Base-by-base conservation (phyloP, 306 rosid genomes). In the Luffa aegyptiaca region DNA sequence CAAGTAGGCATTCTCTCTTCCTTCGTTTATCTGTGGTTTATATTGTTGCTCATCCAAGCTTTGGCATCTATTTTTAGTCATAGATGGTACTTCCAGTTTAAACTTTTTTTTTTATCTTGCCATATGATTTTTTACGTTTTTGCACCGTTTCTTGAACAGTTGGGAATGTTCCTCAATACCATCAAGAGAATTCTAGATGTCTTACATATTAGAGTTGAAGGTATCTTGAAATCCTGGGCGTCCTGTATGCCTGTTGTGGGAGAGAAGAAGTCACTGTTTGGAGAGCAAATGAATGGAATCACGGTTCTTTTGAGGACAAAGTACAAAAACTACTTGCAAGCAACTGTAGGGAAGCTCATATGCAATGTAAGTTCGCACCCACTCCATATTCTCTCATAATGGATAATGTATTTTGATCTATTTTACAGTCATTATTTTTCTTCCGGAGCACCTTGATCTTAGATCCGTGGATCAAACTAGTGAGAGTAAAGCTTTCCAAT, bases 111-210 rank as follows among this genome's bases (percentile, higher is more conserved):
- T 18, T 35, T 14, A 68, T 41, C 42, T 42, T 45, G 3, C 6
- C 77, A 71, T 46, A 20, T 53, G 74, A 33, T 79, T 73, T 69
- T 71, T 80, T 62, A 81, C 83, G 65, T 72, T 48, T 53, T 41
- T 18, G 65, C 57, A 65, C 84, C 49, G 75, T 83, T 13, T 75
- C 57, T 73, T 73, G 39, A 66, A 49, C 90, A 95, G 98, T 84
- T 95, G 74, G 98, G 98, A 84, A 91, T 82, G 49, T 95, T 95
- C 82, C 80, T 95, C 74, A 95, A 95, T 90, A 95, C 97, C 77
- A 57, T 93, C 87, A 95, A 92, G 90, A 90, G 98, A 86, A 95
- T 91, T 86, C 91, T 95, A 73, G 98, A 95, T 80, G 90, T 95
- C 85, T 91, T 92, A 5, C 98, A 93, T 69, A 85, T 91, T 84